Percentiles rank a stretch among this genome's conserved stretches.
Evolutionary conservation across 2,329 filamentous ascomycete species (phyloP).

Genomic region (Alternaria panax): DNA sequence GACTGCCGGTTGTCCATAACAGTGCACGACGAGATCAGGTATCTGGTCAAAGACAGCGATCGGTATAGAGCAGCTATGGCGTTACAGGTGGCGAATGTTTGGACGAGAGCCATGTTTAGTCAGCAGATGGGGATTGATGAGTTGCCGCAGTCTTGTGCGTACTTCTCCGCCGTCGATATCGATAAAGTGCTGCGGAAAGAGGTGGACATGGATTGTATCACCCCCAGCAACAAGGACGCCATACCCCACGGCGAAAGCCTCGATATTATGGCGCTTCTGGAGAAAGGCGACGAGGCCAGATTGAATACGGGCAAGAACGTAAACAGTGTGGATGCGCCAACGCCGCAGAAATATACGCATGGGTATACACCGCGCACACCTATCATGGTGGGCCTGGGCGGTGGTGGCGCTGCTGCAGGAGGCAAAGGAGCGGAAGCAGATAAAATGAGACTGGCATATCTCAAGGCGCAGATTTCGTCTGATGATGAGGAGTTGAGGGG

Average conservation of each 20-base stretch:
- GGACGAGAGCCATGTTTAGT: conserved; percentile 96
- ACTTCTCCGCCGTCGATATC: conserved; percentile 94
- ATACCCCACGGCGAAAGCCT: conserved; percentile 88
- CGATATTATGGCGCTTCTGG: conserved; percentile 80
- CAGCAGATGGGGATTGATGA: conserved; percentile 97
- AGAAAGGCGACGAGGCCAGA: conserved; percentile 71
- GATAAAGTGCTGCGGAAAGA: conserved; percentile 97
- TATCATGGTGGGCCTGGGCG: conserved; percentile 75
- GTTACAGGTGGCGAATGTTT: conserved; percentile 90
- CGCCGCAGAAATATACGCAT: conserved; percentile 66
- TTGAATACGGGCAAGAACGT: conserved; percentile 73
- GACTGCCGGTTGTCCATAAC: conserved; percentile 87
- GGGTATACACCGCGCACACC: conserved; percentile 75
- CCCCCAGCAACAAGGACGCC: conserved; percentile 78
- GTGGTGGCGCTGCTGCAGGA: too few relatives aligned
- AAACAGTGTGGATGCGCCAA: conserved; percentile 66
- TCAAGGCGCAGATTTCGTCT: conserved; percentile 84
- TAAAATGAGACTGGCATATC: conserved; percentile 61
- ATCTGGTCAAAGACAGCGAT: conserved; percentile 84
- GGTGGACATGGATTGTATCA: conserved; percentile 97
- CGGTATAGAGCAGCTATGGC: conserved; percentile 91
- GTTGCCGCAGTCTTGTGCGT: conserved; percentile 91
- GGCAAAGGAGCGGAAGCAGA: neutral
- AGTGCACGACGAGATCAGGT: conserved; percentile 97
- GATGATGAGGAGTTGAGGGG: conserved; percentile 74